Conservation (phyloP, 495 filamentous ascomycete species). For the Neurospora pannonica region DNA sequence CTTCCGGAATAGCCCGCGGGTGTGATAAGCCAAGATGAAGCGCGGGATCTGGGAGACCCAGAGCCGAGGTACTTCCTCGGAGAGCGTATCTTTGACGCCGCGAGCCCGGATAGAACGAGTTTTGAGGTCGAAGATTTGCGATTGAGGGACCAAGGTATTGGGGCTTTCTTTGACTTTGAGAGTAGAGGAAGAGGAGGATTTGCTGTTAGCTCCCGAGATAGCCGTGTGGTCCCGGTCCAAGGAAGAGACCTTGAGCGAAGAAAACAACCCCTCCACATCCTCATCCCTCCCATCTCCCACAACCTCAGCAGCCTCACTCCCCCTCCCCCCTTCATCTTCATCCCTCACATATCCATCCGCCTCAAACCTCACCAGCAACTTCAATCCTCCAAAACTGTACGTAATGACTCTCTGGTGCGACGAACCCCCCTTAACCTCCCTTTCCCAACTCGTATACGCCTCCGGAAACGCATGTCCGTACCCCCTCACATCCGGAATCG, state of each 20-base stretch:
- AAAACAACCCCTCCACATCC: background rate
- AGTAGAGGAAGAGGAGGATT: background rate
- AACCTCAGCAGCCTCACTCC: no score
- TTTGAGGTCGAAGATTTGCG: slow-evolving; percentile 55
- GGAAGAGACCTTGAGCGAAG: background rate
- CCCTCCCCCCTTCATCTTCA: no score
- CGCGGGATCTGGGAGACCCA: slow-evolving; percentile 55
- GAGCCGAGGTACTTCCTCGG: slow-evolving; percentile 43
- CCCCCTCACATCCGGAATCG: slow-evolving; percentile 44
- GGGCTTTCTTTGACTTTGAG: background rate
- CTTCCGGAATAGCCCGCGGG: slow-evolving; percentile 37
- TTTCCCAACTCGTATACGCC: slow-evolving; percentile 50
- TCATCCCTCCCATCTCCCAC: background rate
- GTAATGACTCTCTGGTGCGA: slow-evolving; percentile 54
- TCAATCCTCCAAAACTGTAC: slow-evolving; percentile 48
- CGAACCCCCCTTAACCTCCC: slow-evolving; percentile 37
- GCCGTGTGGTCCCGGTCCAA: background rate
- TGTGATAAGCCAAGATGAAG: slow-evolving; percentile 53
- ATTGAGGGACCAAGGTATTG: slow-evolving; percentile 29
- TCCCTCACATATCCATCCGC: slow-evolving; percentile 46
- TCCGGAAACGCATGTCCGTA: slow-evolving; percentile 60
- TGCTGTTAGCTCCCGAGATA: background rate
- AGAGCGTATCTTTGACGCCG: slow-evolving; percentile 13
- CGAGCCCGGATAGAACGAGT: slow-evolving; percentile 41
- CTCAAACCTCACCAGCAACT: slow-evolving; percentile 49